A percentile compares a stretch with the other conserved stretches of the same genome.
Evolutionary conservation across 2,329 filamentous ascomycete genomes (phyloP).

Genomic region (Tolypocladium sp.): DNA sequence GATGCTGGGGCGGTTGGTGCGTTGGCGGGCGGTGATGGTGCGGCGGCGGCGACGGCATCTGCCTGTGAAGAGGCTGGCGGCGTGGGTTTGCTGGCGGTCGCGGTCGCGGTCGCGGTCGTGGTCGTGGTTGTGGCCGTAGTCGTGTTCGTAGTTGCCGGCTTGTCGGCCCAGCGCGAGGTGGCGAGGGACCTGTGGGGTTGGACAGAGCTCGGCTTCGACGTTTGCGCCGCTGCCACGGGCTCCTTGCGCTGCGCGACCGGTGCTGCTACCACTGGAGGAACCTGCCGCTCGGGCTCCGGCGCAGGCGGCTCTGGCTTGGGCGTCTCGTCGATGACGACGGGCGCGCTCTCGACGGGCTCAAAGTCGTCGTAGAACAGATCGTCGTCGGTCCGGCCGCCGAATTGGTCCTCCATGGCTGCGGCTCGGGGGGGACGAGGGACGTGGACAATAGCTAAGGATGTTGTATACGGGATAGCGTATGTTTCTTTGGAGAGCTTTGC

Average conservation of each 20-base stretch:
- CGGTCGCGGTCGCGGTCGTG: background rate
- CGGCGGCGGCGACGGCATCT: slow-evolving; percentile 5
- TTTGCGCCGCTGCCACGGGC: background rate
- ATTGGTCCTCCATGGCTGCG: slow-evolving; percentile 47
- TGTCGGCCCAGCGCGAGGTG: slow-evolving; percentile 23
- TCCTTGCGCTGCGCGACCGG: background rate
- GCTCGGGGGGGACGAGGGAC: background rate
- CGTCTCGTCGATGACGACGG: slow-evolving; percentile 14
- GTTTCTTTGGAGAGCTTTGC: background rate
- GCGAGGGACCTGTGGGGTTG: slow-evolving; percentile 14
- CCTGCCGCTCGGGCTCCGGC: slow-evolving; percentile 8
- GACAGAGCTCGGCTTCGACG: background rate
- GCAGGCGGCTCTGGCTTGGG: slow-evolving; percentile 4
- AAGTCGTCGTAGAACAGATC: slow-evolving; percentile 56
- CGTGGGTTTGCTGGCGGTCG: background rate
- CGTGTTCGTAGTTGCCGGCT: slow-evolving; percentile 8
- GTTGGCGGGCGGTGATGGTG: slow-evolving; percentile 5
- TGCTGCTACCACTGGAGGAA: background rate
- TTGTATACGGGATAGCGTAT: background rate
- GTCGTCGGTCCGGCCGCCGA: slow-evolving; percentile 51
- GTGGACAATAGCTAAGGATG: background rate
- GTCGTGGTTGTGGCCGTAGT: background rate
- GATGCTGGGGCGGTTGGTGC: background rate
- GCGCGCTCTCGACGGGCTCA: slow-evolving; percentile 38
- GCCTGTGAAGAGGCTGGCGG: background rate